Evolutionary conservation across 2,329 filamentous ascomycete species (phyloP), one percentile per base, ranked within the genome.

Genomic region (Aureobasidium namibiae): DNA sequence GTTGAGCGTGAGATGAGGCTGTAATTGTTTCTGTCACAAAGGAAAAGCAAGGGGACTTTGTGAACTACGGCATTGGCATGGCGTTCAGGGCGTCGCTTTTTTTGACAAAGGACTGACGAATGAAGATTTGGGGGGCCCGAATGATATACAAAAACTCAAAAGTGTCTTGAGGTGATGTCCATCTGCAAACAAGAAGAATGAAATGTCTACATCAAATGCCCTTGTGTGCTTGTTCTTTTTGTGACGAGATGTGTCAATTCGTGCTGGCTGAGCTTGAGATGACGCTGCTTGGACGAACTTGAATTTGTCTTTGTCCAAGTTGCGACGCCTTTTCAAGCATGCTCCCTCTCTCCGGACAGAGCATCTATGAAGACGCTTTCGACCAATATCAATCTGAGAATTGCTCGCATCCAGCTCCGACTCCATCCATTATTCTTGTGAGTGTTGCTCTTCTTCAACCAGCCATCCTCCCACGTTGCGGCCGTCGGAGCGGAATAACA

Each of bases 1-100:
- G 94, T 97, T 63, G 94, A 99, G 85, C 83, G 92, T 75, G 92
- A 96, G 80, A 74, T 63, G 50, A 56, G 65, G 50, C 60, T 65
- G 44, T 66, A 56, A 57, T 39, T 34, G 33, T 29, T 29, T 13
- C 16, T 16, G 18, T 72, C 31, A 24, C 21, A 77, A 68, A 18
- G 7, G n/a, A 18, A 41, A n/a, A n/a, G n/a, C n/a, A 24, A 24
- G 41, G 41, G 44, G 44, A 26, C 46, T 34, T 49, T 49, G 29
- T 49, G 29, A 34, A 67, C 76, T 67, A 66, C 46, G 54, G 44
- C 48, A 60, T n/a, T 61, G 61, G 61, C 46, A 39, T 54, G 45
- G 46, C 60, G 61, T 61, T 31, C 38, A 58, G 31, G 50, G 45
- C 24, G 41, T 48, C 18, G 26, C n/a, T 36, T 45, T 39, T 23